phyloP scores from a whole-genome alignment of 352 stramenopile species.

The Phytopythium montanum region DNA sequence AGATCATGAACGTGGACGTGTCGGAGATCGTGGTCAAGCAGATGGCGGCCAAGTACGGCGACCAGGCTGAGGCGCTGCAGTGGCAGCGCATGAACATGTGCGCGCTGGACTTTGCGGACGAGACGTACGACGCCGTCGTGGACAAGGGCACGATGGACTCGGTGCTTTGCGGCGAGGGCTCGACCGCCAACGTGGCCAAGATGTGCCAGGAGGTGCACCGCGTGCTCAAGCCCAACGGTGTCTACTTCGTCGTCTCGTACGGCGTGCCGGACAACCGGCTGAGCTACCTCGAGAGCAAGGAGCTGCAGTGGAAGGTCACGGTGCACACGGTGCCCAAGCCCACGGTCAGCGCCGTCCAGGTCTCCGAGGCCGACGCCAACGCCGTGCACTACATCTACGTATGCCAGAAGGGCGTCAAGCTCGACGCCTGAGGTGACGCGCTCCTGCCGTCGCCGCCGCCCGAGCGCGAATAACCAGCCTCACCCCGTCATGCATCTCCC shows the following conservation, averaged over 20 bases:
- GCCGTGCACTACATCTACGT: constrained; percentile 97
- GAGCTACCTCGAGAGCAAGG: constrained; percentile 95
- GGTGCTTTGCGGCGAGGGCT: constrained; percentile 94
- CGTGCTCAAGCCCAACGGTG: constrained; percentile 93
- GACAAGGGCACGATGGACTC: constrained; percentile 96
- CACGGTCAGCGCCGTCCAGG: constrained; percentile 91
- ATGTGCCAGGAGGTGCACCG: constrained; percentile 94
- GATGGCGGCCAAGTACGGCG: constrained; percentile 92
- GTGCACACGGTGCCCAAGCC: constrained; percentile 96
- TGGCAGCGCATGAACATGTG: constrained; percentile 96
- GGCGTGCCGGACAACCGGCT: constrained; percentile 95
- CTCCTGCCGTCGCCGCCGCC: background rate
- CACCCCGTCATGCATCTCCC: background rate
- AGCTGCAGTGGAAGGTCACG: constrained; percentile 93
- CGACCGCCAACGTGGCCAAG: constrained; percentile 93
- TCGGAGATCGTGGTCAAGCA: constrained; percentile 94
- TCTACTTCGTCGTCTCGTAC: constrained; percentile 96
- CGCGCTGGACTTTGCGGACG: constrained; percentile 92
- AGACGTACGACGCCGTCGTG: constrained; percentile 93
- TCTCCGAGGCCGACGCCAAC: constrained; percentile 92
- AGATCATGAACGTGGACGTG: constrained; percentile 95
- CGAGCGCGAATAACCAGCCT: background rate
- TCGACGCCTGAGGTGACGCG: constrained; percentile 17
- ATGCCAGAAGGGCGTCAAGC: constrained; percentile 88
- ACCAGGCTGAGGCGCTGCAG: constrained; percentile 86